Evolutionary conservation across 345 rosid genomes (phyloP).

Genomic region (Brassica incana): DNA sequence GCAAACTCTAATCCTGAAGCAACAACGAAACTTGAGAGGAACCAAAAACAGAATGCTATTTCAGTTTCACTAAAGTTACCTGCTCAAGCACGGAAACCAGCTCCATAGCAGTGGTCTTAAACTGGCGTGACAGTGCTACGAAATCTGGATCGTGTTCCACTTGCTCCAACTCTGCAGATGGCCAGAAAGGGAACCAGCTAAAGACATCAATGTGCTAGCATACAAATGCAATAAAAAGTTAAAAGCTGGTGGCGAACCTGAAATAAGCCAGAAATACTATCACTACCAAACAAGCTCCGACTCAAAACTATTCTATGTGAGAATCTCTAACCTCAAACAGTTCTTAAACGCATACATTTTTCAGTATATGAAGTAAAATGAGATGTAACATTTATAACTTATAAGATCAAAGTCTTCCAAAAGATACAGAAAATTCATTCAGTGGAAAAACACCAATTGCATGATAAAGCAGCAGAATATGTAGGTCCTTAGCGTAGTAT

Average conservation of each 20-base stretch:
- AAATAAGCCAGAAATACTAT: conserved; percentile 13
- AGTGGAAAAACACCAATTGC: not conserved
- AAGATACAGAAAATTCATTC: conserved; percentile 2
- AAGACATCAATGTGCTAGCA: conserved; percentile 30
- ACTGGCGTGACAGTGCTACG: conserved; percentile 78
- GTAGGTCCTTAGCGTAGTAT: not conserved
- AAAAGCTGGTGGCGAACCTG: conserved; percentile 17
- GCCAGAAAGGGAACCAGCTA: conserved; percentile 32
- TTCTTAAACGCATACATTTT: conserved; percentile 1
- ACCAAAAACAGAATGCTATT: conserved; percentile 17
- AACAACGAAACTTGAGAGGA: not conserved
- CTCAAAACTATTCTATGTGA: conserved; percentile 6
- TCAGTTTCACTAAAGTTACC: conserved; percentile 44
- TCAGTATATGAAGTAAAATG: not conserved
- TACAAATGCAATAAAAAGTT: conserved; percentile 18
- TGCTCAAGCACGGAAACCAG: conserved; percentile 97
- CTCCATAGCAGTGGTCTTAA: conserved; percentile 94
- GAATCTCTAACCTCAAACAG: not conserved
- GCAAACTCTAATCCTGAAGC: conserved; percentile 14
- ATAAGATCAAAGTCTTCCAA: not conserved
- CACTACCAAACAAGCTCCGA: not conserved
- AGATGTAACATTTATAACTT: not conserved
- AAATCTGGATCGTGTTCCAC: conserved; percentile 95
- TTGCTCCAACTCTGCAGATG: conserved; percentile 78
- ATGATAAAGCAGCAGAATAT: not conserved